Evolutionary conservation across 441 rosid species (phyloP).

Genomic region (Syzygium syzygioides): DNA sequence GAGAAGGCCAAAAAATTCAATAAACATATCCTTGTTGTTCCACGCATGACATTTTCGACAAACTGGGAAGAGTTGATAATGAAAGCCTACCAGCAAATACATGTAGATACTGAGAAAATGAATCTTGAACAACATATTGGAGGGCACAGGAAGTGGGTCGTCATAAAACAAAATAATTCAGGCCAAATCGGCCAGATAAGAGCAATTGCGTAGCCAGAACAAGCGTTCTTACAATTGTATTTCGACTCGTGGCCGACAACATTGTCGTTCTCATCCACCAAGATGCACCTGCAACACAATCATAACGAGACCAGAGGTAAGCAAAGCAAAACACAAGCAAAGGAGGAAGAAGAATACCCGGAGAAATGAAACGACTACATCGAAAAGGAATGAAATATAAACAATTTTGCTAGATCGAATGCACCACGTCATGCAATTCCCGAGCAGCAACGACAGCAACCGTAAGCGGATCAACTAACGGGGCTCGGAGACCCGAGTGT

Average conservation of each 20-base stretch:
- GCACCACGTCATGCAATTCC: not conserved
- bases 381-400: not conserved
- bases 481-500: not conserved
- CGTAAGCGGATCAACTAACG: not conserved
- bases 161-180: not conserved
- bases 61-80: not conserved
- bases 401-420: not conserved
- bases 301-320: not conserved
- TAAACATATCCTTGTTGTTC: not conserved
- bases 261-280: slow-evolving; percentile 79
- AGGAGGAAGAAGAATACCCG: too few species aligned
- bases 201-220: not conserved
- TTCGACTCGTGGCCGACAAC: slow-evolving; percentile 88
- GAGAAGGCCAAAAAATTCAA: not conserved
- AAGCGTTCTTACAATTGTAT: slow-evolving; percentile 67
- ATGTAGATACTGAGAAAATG: not conserved
- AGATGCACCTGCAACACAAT: slow-evolving; percentile 65
- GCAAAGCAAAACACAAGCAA: not conserved
- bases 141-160: not conserved
- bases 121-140: not conserved
- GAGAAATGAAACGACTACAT: not conserved
- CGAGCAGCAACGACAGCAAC: not conserved
- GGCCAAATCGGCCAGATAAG: not conserved
- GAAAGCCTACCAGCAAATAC: not conserved
- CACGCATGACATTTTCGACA: not conserved